Conservation (phyloP, 495 filamentous ascomycete genomes). For the Neurospora sp. region DNA sequence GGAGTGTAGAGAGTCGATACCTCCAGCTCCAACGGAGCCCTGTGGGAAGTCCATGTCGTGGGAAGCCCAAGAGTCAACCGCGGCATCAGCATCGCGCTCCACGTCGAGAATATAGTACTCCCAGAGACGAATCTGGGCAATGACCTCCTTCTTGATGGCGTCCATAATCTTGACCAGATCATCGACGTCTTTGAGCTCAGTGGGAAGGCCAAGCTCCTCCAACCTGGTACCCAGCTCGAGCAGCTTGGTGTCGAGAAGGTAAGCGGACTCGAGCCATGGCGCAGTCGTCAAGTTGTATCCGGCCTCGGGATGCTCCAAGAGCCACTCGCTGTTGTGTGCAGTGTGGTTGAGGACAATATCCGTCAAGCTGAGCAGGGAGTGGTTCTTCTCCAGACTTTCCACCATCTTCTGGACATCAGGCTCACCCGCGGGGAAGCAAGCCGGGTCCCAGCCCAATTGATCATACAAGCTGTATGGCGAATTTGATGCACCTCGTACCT, state of each 20-base stretch:
- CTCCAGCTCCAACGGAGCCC: constrained; percentile 31
- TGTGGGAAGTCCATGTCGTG: constrained; percentile 41
- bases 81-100: constrained; percentile 55
- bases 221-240: constrained; percentile 67
- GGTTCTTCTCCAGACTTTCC: constrained; percentile 70
- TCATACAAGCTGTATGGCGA: constrained; percentile 96
- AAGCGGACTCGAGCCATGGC: constrained; percentile 82
- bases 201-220: constrained; percentile 57
- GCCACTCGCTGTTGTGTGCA: constrained; percentile 88
- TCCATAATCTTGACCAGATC: constrained; percentile 82
- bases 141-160: constrained; percentile 66
- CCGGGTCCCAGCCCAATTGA: constrained; percentile 77
- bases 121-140: constrained; percentile 73
- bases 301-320: constrained; percentile 88
- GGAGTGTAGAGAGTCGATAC: constrained; percentile 34
- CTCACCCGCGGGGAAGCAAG: constrained; percentile 77
- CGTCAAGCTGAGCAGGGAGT: constrained; percentile 78
- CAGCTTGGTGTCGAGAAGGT: constrained; percentile 77
- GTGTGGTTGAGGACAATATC: constrained; percentile 99
- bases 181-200: constrained; percentile 54
- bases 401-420: constrained; percentile 70
- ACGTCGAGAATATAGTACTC: constrained; percentile 85
- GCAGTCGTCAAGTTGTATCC: constrained; percentile 92
- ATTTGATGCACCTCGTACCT: constrained; percentile 79
- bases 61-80: constrained; percentile 60